phyloP scores from a whole-genome alignment of 129 eudicot species.

The Scalesia atractyloides region DNA sequence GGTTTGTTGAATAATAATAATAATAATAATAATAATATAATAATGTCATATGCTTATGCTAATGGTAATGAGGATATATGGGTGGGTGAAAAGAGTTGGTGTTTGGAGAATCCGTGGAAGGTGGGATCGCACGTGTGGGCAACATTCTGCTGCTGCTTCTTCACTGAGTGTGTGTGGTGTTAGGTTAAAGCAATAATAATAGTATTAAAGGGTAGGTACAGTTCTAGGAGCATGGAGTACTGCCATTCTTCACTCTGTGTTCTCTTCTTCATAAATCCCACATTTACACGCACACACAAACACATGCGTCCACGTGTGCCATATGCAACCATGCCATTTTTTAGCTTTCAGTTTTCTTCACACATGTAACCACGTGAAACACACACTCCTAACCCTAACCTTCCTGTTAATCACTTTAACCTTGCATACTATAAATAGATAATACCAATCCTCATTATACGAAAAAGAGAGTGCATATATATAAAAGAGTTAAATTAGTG shows the following conservation, averaged over 20 bases:
- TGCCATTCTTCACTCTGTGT: slow-evolving; percentile 1
- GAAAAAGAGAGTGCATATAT: no score
- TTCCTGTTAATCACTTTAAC: no score
- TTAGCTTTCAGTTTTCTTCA: slow-evolving; percentile 25
- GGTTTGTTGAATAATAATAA: no score
- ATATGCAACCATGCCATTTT: slow-evolving; percentile 30
- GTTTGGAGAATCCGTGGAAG: slow-evolving; percentile 28
- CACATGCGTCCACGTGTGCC: slow-evolving; percentile 39
- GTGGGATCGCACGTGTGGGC: slow-evolving; percentile 42
- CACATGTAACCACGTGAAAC: slow-evolving; percentile 36
- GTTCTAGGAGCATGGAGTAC: slow-evolving; percentile 34
- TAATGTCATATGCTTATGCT: no score
- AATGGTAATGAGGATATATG: no score
- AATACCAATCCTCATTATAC: no score
- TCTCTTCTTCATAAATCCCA: slow-evolving; percentile 33
- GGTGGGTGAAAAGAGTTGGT: not conserved
- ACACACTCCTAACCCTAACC: not conserved
- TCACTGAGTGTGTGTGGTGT: not conserved
- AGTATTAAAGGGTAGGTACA: slow-evolving; percentile 23
- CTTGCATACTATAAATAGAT: no score
- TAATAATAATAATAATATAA: no score
- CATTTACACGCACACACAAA: slow-evolving; percentile 28
- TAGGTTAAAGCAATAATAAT: slow-evolving; percentile 29
- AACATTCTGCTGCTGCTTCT: slow-evolving; percentile 8
- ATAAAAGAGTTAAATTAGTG: no score